phyloP scores from a whole-genome alignment of 2,329 filamentous ascomycete genomes.

The Penicillium expansum region DNA sequence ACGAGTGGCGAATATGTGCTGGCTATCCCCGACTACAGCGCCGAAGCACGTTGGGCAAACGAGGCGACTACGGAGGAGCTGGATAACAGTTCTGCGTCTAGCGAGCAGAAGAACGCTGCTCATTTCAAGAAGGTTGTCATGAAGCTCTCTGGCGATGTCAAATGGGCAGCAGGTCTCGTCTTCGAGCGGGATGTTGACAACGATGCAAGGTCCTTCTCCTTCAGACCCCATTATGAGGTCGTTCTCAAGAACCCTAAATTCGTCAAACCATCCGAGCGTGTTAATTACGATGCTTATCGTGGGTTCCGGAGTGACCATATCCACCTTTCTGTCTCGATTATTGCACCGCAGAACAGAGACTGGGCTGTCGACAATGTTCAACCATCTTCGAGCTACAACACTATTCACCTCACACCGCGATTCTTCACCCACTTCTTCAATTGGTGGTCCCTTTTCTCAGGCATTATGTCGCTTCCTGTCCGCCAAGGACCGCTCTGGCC shows the following conservation, averaged over 20 bases:
- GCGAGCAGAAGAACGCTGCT: slow-evolving; percentile 67
- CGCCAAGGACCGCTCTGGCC: slow-evolving; percentile 91
- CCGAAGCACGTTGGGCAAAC: slow-evolving; percentile 70
- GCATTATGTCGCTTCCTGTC: slow-evolving; percentile 89
- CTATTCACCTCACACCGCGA: slow-evolving; percentile 86
- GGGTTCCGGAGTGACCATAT: slow-evolving; percentile 98
- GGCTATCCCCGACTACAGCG: slow-evolving; percentile 88
- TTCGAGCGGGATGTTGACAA: slow-evolving; percentile 80
- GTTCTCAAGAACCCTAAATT: slow-evolving; percentile 77
- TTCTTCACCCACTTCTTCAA: slow-evolving; percentile 98
- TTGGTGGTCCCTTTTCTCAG: slow-evolving; percentile 97
- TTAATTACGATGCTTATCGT: slow-evolving; percentile 82
- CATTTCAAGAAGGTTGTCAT: slow-evolving; percentile 97
- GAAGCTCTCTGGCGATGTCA: slow-evolving; percentile 95
- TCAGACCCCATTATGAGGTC: slow-evolving; percentile 89
- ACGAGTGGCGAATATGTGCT: slow-evolving; percentile 94
- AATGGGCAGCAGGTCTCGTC: slow-evolving; percentile 85
- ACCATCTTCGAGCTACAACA: slow-evolving; percentile 89
- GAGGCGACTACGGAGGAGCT: slow-evolving; percentile 49
- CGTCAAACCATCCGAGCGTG: slow-evolving; percentile 57
- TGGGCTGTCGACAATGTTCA: slow-evolving; percentile 75
- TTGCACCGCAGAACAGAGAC: slow-evolving; percentile 80
- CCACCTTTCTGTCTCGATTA: slow-evolving; percentile 87
- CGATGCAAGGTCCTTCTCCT: slow-evolving; percentile 76
- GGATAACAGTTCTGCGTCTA: slow-evolving; percentile 61